Conservation (phyloP, 2,329 filamentous ascomycete species). For the Epichloe aotearoae region DNA sequence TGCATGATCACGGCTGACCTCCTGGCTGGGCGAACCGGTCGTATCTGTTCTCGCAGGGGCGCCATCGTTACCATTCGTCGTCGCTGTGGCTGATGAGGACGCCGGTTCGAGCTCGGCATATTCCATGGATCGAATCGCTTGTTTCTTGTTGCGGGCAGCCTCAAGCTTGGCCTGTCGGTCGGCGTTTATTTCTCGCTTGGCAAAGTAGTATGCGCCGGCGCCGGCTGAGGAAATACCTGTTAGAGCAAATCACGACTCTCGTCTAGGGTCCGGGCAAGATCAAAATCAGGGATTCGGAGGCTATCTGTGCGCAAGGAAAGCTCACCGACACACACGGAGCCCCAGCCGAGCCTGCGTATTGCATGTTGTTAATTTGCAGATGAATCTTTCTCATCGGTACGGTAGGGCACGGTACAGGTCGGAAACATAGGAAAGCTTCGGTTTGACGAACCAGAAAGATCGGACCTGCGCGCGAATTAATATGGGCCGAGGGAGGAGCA, state of each 20-base stretch:
- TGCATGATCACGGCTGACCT: conserved; percentile 68
- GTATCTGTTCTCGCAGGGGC: conserved; percentile 45
- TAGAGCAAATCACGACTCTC: not conserved
- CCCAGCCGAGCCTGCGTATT: conserved; percentile 76
- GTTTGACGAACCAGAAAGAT: conserved; percentile 49
- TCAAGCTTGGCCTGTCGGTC: conserved; percentile 64
- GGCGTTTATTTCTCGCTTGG: conserved; percentile 86
- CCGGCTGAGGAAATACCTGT: conserved; percentile 44
- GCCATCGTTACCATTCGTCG: conserved; percentile 19
- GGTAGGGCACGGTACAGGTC: not conserved
- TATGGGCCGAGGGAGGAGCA: conserved; percentile 1
- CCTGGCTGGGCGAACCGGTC: conserved; percentile 52
- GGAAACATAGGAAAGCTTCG: not conserved
- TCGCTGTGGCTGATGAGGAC: conserved; percentile 21
- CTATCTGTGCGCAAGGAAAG: conserved; percentile 1
- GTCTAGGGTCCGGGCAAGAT: too few species aligned
- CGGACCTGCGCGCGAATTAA: conserved; percentile 31
- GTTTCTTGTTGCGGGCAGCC: conserved; percentile 51
- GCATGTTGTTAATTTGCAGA: not conserved
- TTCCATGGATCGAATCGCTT: conserved; percentile 41
- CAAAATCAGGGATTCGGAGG: not conserved
- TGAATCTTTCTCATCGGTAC: not conserved
- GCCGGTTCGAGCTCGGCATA: conserved; percentile 26
- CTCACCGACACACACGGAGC: conserved; percentile 70
- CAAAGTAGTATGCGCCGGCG: conserved; percentile 87